Evolutionary conservation across 805 yeast species (phyloP).

Genomic region (Isabelozyma pseudorhagii): DNA sequence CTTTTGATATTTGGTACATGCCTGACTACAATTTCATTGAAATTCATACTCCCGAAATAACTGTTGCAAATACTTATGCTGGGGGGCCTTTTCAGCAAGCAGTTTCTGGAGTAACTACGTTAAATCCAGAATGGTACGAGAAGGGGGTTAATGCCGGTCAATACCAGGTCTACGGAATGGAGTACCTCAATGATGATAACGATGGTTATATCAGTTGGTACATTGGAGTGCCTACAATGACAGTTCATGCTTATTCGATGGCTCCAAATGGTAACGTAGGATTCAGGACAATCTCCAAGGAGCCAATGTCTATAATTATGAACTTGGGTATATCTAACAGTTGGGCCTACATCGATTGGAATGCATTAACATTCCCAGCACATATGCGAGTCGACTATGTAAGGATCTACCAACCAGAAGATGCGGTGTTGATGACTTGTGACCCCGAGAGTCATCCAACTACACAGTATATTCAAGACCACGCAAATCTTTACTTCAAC

Average conservation of each 20-base stretch:
- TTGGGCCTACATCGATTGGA: slow-evolving; percentile 96
- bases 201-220: slow-evolving; percentile 82
- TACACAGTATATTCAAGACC: slow-evolving; percentile 71
- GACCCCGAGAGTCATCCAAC: slow-evolving; percentile 89
- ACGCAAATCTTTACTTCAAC: slow-evolving; percentile 65
- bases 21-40: slow-evolving; percentile 84
- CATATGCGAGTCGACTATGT: slow-evolving; percentile 79
- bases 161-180: slow-evolving; percentile 76
- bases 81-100: slow-evolving; percentile 97
- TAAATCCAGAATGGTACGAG: slow-evolving; percentile 83
- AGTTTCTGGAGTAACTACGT: slow-evolving; percentile 73
- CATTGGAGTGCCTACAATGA: slow-evolving; percentile 80
- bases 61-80: slow-evolving; percentile 80
- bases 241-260: slow-evolving; percentile 69
- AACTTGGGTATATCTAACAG: slow-evolving; percentile 87
- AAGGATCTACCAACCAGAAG: slow-evolving; percentile 82
- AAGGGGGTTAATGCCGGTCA: slow-evolving; percentile 46
- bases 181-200: slow-evolving; percentile 60
- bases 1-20: slow-evolving; percentile 89
- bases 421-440: slow-evolving; percentile 62
- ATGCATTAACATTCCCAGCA: slow-evolving; percentile 72
- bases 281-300: slow-evolving; percentile 78
- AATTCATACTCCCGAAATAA: slow-evolving; percentile 62
- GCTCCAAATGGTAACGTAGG: slow-evolving; percentile 91
- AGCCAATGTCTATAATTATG: slow-evolving; percentile 88